Base-by-base conservation (phyloP, 148 eudicot species). In the Rheum nobile region DNA sequence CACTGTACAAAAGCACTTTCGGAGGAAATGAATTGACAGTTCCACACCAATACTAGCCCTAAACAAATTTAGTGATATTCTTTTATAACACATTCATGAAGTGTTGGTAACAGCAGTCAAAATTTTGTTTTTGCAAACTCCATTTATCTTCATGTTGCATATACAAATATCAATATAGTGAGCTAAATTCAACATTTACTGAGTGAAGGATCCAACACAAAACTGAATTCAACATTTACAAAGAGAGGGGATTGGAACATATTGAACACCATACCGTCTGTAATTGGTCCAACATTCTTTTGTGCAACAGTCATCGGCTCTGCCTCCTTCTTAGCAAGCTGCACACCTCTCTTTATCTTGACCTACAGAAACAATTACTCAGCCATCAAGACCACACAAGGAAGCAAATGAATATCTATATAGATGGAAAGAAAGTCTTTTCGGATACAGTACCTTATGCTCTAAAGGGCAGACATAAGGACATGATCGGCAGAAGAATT, bases 401-500 rank as follows among this genome's bases (percentile, higher is more conserved):
- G 31, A 31, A 52, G 6, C 44, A 29, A 54, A 13, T 8, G 48
- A 55, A n/a, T 63, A 34, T 48, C 13, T 72, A 29, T 41, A 41
- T 17, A 79, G 39, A 41, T 52, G 37, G 4, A 71, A 63, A 22
- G 28, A 55, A 70, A 73, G 32, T 22, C 46, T 67, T 21, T 14
- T 19, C 3, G 46, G 34, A 43, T 29, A 47, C 19, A 26, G 74
- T 87, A 92, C 97, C 93, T 77, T 81, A 28, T 22, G 65, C 65
- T 77, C 83, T 69, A 92, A 69, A 37, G 81, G 80, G 73, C 75
- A 82, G 4, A 86, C 79, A 65, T 87, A 93, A 0, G 90, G 93
- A 80, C 98, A 93, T 2, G 85, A 79, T n/a, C 85, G 89, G 69
- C 98, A 93, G 80, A 75, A 87, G 57, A 90, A 86, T 74, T 86